Conservation (phyloP, 352 stramenopile genomes). For the Phytophthora sansomeana region DNA sequence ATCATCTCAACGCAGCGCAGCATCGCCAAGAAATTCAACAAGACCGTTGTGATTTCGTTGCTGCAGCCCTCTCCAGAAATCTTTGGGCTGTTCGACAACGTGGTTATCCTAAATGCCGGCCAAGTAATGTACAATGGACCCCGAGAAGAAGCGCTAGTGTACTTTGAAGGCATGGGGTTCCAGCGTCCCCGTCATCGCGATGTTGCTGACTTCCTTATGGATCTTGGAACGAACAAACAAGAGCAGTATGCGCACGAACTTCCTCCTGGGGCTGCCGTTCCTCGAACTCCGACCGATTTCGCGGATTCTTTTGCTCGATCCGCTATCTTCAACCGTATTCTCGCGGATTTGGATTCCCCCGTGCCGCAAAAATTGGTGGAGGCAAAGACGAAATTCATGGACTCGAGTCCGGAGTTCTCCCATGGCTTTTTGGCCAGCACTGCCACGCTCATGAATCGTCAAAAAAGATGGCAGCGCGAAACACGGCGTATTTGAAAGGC, state of each 20-base stretch:
- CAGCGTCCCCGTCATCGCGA: conserved; percentile 38
- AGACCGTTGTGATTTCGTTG: conserved; percentile 66
- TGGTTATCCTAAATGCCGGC: conserved; percentile 44
- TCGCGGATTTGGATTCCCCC: conserved; percentile 5
- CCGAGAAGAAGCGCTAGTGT: conserved; percentile 59
- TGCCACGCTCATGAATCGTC: conserved; percentile 41
- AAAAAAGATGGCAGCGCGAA: conserved; percentile 61
- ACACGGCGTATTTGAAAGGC: conserved; percentile 42
- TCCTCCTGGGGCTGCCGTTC: background rate
- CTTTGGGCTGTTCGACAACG: conserved; percentile 44
- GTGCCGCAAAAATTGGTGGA: conserved; percentile 10
- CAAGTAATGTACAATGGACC: conserved; percentile 47
- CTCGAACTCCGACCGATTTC: conserved; percentile 27
- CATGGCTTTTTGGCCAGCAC: conserved; percentile 33
- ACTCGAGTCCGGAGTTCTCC: conserved; percentile 42
- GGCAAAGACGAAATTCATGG: conserved; percentile 78
- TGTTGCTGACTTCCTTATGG: conserved; percentile 46
- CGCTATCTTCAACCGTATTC: conserved; percentile 7
- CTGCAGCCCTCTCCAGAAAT: conserved; percentile 76
- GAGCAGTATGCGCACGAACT: conserved; percentile 31
- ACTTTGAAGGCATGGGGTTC: conserved; percentile 77
- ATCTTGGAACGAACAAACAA: conserved; percentile 44
- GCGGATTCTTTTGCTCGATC: conserved; percentile 22
- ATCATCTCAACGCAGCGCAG: conserved; percentile 59
- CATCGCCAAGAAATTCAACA: conserved; percentile 45